A percentile compares a stretch with the other conserved stretches of the same genome.
phyloP scores from a whole-genome alignment of 2,329 filamentous ascomycete species.

The Penicillium sp. region DNA sequence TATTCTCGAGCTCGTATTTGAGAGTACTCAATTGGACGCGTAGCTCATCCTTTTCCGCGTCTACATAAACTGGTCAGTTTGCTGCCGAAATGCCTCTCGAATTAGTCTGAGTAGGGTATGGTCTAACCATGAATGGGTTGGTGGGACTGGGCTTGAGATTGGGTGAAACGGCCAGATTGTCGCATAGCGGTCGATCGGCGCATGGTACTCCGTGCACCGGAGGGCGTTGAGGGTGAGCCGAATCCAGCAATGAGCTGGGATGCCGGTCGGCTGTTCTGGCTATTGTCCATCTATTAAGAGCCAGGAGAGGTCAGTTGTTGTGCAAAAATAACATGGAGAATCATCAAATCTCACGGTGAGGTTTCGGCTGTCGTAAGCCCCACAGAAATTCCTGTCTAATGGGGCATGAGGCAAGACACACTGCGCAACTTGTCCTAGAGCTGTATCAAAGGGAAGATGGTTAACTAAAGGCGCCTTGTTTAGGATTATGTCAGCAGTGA shows the following conservation, averaged over 20 bases:
- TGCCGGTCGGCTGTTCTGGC: slow-evolving; percentile 53
- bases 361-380: neutral
- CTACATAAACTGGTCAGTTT: slow-evolving; percentile 25
- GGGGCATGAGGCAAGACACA: slow-evolving; percentile 2
- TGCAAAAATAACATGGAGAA: neutral
- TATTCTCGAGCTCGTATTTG: slow-evolving; percentile 80
- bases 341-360: neutral
- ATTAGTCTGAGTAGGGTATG: neutral
- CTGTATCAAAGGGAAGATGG: slow-evolving; percentile 14
- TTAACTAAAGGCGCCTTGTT: slow-evolving; percentile 11
- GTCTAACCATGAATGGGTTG: slow-evolving; percentile 40
- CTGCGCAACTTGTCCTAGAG: neutral
- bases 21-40: slow-evolving; percentile 87
- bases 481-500: slow-evolving; percentile 6
- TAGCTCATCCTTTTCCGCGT: slow-evolving; percentile 67
- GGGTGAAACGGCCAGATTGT: slow-evolving; percentile 38
- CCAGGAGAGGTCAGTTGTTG: neutral
- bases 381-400: neutral
- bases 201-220: slow-evolving; percentile 35
- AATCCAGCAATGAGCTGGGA: slow-evolving; percentile 62
- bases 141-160: slow-evolving; percentile 37
- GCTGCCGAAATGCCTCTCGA: neutral
- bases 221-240: slow-evolving; percentile 44
- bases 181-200: slow-evolving; percentile 42
- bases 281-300: slow-evolving; percentile 33